Evolutionary conservation across 129 eudicot genomes (phyloP).

Genomic region (Erigeron canadensis): DNA sequence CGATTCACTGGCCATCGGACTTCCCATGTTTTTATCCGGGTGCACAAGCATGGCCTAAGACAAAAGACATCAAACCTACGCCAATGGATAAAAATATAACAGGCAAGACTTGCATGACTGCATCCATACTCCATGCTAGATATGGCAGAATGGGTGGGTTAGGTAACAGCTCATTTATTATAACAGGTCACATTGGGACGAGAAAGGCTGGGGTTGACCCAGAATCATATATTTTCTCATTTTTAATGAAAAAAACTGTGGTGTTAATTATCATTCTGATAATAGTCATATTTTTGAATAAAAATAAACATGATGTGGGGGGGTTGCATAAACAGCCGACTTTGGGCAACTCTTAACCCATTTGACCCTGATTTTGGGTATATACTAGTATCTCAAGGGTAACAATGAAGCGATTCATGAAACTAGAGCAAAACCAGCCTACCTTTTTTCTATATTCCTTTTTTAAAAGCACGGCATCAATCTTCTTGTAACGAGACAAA

Average conservation of each 20-base stretch:
- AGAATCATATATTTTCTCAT: not conserved
- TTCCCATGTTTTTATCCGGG: constrained; percentile 99
- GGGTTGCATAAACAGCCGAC: not conserved
- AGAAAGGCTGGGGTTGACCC: not conserved
- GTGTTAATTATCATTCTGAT: not conserved
- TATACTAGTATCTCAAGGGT: not conserved
- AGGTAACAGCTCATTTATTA: not conserved
- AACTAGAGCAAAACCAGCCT: constrained; percentile 11
- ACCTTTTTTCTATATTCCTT: constrained; percentile 95
- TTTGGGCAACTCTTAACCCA: not conserved
- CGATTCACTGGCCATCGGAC: constrained; percentile 91
- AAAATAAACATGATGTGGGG: not conserved
- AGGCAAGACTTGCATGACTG: no score
- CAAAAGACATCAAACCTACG: not conserved
- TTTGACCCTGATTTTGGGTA: no score
- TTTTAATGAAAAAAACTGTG: not conserved
- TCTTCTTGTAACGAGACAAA: constrained; percentile 62
- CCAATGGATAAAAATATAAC: not conserved
- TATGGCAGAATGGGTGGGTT: not conserved
- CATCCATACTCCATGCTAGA: not conserved
- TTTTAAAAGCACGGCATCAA: constrained; percentile 62
- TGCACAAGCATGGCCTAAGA: constrained; percentile 96
- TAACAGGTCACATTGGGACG: not conserved
- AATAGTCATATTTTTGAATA: not conserved
- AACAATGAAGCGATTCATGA: not conserved